Base-by-base conservation (phyloP, 2,329 filamentous ascomycete species). In the Pseudogymnoascus sp. region DNA sequence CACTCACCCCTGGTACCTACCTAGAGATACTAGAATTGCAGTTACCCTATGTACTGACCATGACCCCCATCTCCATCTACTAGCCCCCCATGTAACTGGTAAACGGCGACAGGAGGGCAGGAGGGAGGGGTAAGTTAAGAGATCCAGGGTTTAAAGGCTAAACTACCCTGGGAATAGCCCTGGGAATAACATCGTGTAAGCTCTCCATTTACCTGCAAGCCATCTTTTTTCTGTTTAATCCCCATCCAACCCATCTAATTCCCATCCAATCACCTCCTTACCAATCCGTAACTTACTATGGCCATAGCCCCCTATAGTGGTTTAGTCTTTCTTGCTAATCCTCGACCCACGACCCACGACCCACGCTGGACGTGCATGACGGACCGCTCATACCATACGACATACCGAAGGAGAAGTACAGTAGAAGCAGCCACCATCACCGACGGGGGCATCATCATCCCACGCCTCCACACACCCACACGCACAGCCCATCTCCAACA, bases 141-240 rank as follows among this genome's bases (percentile, higher is more conserved):
- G 38, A 49, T 49, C 43, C 43, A 49, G 21, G 43, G 43, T 49
- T 49, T 25, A 49, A 49, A 49, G 43, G 43, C 43, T 49, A 49
- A 49, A 49, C 43, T 49, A 25, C 42, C 42, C 42, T 46, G 8
- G 11, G 21, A 21, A 31, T 46, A 46, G 42, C 21, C 21, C 21
- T 23, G 21, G 21, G 21, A 23, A 23, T 23, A 23, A 23, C 12
- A 9, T 25, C 18, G 12, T 25, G 12, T 25, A 46, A 46, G 18
- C 42, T 12, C 9, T 5, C 9, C 3, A 12, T 23, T 23, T 23
- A 23, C 21, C 21, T 31, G 28, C 28, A 31, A 31, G 28, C 28
- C 8, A 31, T 31, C 8, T 31, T 9, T 31, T 31, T 9, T 9
- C 28, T 9, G 28, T 31, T 31, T 9, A 31, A 11, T 31, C 28